Evolutionary conservation across 1,284 basidiomycete species (phyloP).

Genomic region (Tremellales sp.): DNA sequence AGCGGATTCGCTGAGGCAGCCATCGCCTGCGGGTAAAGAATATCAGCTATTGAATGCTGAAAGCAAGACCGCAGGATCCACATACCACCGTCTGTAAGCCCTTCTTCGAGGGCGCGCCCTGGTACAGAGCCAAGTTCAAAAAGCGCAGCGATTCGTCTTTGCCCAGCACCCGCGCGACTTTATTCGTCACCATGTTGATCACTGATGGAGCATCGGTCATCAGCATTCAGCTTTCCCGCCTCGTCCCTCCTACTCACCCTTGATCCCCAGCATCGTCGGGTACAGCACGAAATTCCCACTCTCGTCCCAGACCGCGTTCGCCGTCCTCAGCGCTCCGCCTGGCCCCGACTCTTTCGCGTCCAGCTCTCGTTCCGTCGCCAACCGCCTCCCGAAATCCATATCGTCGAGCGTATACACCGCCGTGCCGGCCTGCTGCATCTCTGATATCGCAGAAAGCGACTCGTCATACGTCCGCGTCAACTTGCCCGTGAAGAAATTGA

Average conservation of each 20-base stretch:
- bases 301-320: slow-evolving; percentile 93
- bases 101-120: slow-evolving; percentile 87
- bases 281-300: slow-evolving; percentile 91
- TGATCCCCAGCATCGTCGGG: slow-evolving; percentile 89
- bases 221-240: slow-evolving; percentile 8
- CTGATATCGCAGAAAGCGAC: slow-evolving; percentile 82
- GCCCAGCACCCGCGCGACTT: slow-evolving; percentile 82
- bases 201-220: too few species aligned
- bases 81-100: slow-evolving; percentile 72
- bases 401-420: slow-evolving; percentile 89
- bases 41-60: background rate
- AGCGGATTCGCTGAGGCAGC: slow-evolving; percentile 94
- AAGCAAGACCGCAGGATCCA: slow-evolving; percentile 15
- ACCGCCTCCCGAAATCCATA: slow-evolving; percentile 97
- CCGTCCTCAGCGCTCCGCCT: slow-evolving; percentile 56
- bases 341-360: slow-evolving; percentile 53
- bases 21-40: slow-evolving; percentile 63
- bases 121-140: slow-evolving; percentile 83
- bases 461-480: slow-evolving; percentile 92
- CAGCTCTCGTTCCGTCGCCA: slow-evolving; percentile 88
- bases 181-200: slow-evolving; percentile 89
- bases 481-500: slow-evolving; percentile 86
- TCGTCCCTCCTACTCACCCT: slow-evolving; percentile 58
- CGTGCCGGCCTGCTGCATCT: slow-evolving; percentile 95
- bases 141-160: slow-evolving; percentile 93